Evolutionary conservation across 192 early-diverging fungal species (phyloP), one percentile per base, ranked within the genome.

Genomic region (Pilaira anomala): DNA sequence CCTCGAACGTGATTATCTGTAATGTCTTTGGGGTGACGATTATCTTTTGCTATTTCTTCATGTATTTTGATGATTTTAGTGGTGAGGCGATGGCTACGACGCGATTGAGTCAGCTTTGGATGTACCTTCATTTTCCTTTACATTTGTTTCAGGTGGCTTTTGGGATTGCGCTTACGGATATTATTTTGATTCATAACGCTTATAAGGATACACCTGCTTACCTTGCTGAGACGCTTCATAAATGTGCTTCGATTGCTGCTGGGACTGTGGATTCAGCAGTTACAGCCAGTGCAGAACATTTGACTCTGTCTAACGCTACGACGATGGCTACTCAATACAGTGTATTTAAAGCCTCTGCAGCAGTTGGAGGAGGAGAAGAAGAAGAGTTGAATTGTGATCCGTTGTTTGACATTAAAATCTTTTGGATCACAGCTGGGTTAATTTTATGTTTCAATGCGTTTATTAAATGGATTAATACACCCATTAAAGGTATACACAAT

Each of bases 1-100:
- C 49, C 8, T 48, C 58, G 14, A 49, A 11, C 13, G 60, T 67
- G 24, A 49, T 64, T 22, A 51, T 42, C 9, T 67, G 73, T 53
- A 67, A 70, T 64, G 77, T 77, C 40, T 72, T 80, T 63, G 76
- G 73, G 24, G 68, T 80, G 45, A 69, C 75, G 7, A 63, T 78
- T 24, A 75, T 80, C 42, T 76, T 78, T 62, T 69, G 66, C 21
- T 75, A 71, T 42, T 80, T 77, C 71, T 80, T 80, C 49, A 62
- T 80, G 53, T 80, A 78, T 62, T 80, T 80, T 73, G 79, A 80
- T 21, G 76, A 80, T 48, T 80, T 78, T 41, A 71, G 61, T 40
- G 63, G 68, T 19, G 74, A 76, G 71, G 70, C 33, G 33, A 36
- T 36, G 33, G 33, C 26, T 19, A 57, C 48, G 42, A 45, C 65